These are phyloP conservation scores for Rhodotorula sp. DNA, from an alignment of 1,284 basidiomycete species.

Conservation along the genomic window DNA sequence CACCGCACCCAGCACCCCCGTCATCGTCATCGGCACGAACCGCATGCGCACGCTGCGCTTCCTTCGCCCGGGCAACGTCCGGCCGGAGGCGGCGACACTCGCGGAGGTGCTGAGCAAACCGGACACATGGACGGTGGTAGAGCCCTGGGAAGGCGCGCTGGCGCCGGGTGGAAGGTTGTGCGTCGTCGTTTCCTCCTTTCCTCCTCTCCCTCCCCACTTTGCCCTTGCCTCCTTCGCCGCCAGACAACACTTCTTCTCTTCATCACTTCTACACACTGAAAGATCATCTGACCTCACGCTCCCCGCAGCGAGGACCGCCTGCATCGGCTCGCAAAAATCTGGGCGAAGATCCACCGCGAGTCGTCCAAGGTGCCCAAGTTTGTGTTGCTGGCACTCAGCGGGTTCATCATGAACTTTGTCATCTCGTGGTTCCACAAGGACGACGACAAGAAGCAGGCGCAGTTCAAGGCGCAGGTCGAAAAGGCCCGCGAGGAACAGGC, in stretches of 20 bases:
- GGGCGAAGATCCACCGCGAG: slow-evolving; percentile 31
- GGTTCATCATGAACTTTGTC: slow-evolving; percentile 41
- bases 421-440: slow-evolving; percentile 30
- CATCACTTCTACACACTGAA: no score
- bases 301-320: slow-evolving; percentile 22
- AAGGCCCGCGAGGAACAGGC: neutral
- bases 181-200: neutral
- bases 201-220: neutral
- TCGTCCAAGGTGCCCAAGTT: slow-evolving; percentile 35
- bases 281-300: neutral
- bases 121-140: slow-evolving; percentile 27
- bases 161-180: slow-evolving; percentile 34
- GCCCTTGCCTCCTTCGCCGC: no score
- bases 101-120: slow-evolving; percentile 17
- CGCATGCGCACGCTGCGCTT: slow-evolving; percentile 36
- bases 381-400: slow-evolving; percentile 32
- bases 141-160: slow-evolving; percentile 19
- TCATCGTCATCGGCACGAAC: slow-evolving; percentile 40
- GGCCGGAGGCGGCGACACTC: slow-evolving; percentile 15
- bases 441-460: slow-evolving; percentile 5
- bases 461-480: neutral
- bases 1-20: slow-evolving; percentile 28
- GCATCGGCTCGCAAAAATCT: slow-evolving; percentile 8
- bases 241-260: no score
- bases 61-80: slow-evolving; percentile 35